Base-by-base conservation (phyloP, 2,329 filamentous ascomycete species). In the Lasiodiplodia sp. region DNA sequence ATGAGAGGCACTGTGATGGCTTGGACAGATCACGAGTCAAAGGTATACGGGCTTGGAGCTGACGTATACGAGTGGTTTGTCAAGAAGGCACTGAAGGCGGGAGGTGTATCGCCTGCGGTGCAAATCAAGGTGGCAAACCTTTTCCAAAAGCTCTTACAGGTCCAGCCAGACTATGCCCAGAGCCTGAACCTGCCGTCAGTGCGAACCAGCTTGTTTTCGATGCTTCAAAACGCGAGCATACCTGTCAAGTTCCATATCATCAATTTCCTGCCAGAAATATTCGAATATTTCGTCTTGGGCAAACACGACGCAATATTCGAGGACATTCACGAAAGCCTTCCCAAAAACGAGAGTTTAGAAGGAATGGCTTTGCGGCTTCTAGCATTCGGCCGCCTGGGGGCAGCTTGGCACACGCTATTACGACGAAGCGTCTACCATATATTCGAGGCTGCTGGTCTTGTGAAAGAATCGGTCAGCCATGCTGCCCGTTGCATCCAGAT, bases 371-470 rank as follows among this genome's bases (percentile, higher is more conserved):
- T 97, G 71, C 90, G 96, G 6, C 82, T 98, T 2, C 87, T 92
- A 70, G 88, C 93, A 10, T 82, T 98, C 12, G 88, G 91, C 1
- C 89, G 89, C 67, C 82, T 99, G 69, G 96, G 92, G 28, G 92
- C 93, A 37, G 83, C 85, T 63, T 98, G 95, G 92, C 90, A 93
- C 69, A 97, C 94, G 0, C 84, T 98, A 23, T 85, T 97, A 53
- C 90, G 94, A 64, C 89, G 92, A 71, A 94, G 93, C 72, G 92
- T 97, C 21, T 99, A 97, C 77, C 92, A 96, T 78, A 94, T 98
- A 25, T 97, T 98, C 73, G 96, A 98, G 78, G 93, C 91, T 0
- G 92, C 94, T 1, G 93, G 92, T 1, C 89, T 89, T 68, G 88
- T 97, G 16, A 80, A 86, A 3, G 80, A 82, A 12, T 91, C 91